These are phyloP conservation scores for Eutypella sp. DNA, from an alignment of 2,329 filamentous ascomycete genomes.

Conservation along the genomic window DNA sequence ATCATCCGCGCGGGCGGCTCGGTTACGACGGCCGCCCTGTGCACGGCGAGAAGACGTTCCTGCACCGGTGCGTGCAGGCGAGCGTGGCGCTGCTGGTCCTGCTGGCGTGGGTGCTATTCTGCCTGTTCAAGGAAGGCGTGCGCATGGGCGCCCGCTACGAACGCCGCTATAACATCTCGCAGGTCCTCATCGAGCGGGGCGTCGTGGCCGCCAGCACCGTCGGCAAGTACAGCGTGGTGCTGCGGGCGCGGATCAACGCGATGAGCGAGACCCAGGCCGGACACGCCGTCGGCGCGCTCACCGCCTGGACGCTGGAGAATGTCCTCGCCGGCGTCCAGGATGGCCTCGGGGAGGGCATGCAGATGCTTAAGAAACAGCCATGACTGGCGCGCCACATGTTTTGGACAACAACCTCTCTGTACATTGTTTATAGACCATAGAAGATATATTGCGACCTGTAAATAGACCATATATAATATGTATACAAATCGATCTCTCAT, in stretches of 20 bases:
- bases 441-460: too few species aligned
- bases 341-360: conserved; percentile 42
- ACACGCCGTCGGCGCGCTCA: conserved; percentile 48
- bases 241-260: conserved; percentile 51
- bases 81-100: conserved; percentile 55
- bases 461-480: too few species aligned
- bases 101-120: conserved; percentile 55
- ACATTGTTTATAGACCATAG: too few species aligned
- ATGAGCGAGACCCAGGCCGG: conserved; percentile 64
- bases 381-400: too few species aligned
- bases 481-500: too few species aligned
- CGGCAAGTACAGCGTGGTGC: conserved; percentile 43
- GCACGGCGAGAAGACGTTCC: conserved; percentile 38
- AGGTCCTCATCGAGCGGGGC: conserved; percentile 48
- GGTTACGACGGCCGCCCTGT: conserved; percentile 14
- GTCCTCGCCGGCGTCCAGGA: conserved; percentile 64
- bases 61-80: conserved; percentile 55
- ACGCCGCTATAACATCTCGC: conserved; percentile 59
- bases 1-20: conserved; percentile 1
- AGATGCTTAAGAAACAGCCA: conserved; percentile 17
- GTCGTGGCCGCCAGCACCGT: conserved; percentile 49
- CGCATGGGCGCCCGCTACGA: conserved; percentile 57
- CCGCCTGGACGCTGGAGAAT: conserved; percentile 58
- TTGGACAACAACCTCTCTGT: too few species aligned
- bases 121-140: conserved; percentile 47